Percentiles rank a stretch among this genome's conserved stretches.
Evolutionary conservation across 1,284 basidiomycete genomes (phyloP).

Genomic region (Peniophora sp.): DNA sequence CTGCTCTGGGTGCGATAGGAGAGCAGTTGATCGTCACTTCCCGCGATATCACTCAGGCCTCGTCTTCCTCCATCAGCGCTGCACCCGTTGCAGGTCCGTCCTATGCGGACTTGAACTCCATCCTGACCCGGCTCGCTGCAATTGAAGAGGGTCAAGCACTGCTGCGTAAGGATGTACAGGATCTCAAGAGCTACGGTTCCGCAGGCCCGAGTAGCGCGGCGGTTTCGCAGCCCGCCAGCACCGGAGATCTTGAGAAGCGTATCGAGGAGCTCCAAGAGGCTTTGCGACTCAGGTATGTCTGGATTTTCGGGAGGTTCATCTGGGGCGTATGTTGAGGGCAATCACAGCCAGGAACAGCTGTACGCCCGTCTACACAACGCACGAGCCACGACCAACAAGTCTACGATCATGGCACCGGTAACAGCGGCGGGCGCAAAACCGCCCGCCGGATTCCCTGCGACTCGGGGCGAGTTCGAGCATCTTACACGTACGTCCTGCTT

Average conservation of each 20-base stretch:
- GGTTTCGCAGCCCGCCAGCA: constrained; percentile 7
- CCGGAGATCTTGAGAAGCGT: constrained; percentile 23
- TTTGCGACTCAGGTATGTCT: constrained; percentile 27
- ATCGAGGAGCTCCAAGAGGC: constrained; percentile 22
- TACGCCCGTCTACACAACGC: constrained; percentile 28
- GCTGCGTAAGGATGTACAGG: constrained; percentile 17
- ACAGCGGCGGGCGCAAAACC: constrained; percentile 24
- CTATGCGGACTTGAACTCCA: background rate
- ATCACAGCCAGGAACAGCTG: constrained; percentile 25
- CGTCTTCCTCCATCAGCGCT: background rate
- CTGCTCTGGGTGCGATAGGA: no score
- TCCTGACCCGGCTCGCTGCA: background rate
- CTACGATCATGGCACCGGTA: constrained; percentile 20
- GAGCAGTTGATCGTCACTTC: no score
- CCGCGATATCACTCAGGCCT: no score
- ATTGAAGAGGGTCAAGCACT: constrained; percentile 22
- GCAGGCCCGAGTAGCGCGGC: constrained; percentile 4
- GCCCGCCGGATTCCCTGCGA: constrained; percentile 27
- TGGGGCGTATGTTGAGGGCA: background rate
- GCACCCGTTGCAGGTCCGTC: background rate
- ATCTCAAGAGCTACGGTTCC: constrained; percentile 3
- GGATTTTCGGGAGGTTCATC: background rate
- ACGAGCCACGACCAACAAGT: constrained; percentile 22
- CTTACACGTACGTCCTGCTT: constrained; percentile 24
- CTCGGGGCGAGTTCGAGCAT: constrained; percentile 33